Evolutionary conservation across 306 rosid species (phyloP).

Genomic region (Coriaria nepalensis): DNA sequence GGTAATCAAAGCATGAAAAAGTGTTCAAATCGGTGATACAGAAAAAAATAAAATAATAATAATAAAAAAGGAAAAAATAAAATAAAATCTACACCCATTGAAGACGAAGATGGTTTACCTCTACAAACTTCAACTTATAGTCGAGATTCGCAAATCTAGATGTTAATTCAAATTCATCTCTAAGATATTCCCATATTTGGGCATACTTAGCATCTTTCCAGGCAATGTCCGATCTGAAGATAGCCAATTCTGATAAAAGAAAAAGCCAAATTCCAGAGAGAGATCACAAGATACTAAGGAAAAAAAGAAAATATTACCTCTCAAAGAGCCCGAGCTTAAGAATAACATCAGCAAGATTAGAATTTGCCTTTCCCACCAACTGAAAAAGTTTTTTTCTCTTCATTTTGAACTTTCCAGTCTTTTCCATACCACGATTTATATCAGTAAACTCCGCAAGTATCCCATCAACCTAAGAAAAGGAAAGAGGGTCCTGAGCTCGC

Average conservation of each 20-base stretch:
- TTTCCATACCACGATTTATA: constrained; percentile 96
- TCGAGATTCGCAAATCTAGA: constrained; percentile 95
- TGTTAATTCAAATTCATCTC: constrained; percentile 87
- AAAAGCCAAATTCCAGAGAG: neutral
- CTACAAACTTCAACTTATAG: constrained; percentile 96
- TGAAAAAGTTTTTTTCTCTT: constrained; percentile 92
- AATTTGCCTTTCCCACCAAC: constrained; percentile 97
- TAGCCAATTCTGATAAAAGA: constrained; percentile 4
- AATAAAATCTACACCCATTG: neutral
- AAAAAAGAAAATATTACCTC: constrained; percentile 37
- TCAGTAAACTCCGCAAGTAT: constrained; percentile 98
- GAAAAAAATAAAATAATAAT: too few relatives aligned
- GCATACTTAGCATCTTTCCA: constrained; percentile 99
- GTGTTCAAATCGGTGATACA: too few relatives aligned
- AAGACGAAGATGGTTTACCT: constrained; percentile 25
- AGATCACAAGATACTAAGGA: neutral
- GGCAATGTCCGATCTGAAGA: constrained; percentile 86
- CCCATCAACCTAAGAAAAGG: constrained; percentile 69
- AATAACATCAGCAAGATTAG: constrained; percentile 94
- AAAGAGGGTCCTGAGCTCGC: constrained; percentile 1
- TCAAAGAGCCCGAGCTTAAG: constrained; percentile 95
- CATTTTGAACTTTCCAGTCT: constrained; percentile 89
- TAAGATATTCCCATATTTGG: constrained; percentile 97
- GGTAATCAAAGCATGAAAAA: too few relatives aligned
- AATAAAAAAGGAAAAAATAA: neutral